A percentile compares a stretch with the other conserved stretches of the same genome.
These are phyloP conservation scores for Globisporangium spinosum DNA, from an alignment of 352 stramenopile genomes.

Conservation along the genomic window DNA sequence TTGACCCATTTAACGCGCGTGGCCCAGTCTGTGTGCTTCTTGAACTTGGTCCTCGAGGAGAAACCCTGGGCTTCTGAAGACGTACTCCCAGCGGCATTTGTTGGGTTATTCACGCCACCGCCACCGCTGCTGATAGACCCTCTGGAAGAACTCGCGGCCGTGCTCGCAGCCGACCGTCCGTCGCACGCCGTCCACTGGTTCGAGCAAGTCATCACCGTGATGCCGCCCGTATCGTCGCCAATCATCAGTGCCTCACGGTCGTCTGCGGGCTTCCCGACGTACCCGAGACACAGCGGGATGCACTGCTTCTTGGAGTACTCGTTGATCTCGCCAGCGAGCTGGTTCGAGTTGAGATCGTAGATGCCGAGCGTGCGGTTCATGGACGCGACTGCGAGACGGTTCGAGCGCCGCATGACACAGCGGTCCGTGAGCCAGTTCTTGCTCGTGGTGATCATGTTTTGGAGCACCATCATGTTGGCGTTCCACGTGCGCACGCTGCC, in stretches of 20 bases:
- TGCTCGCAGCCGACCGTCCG: conserved; percentile 41
- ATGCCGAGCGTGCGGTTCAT: conserved; percentile 77
- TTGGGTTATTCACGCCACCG: conserved; percentile 14
- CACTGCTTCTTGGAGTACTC: conserved; percentile 77
- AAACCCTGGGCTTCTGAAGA: conserved; percentile 63
- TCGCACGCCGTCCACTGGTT: conserved; percentile 68
- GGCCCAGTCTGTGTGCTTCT: conserved; percentile 83
- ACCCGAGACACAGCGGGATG: conserved; percentile 77
- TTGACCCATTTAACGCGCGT: conserved; percentile 83
- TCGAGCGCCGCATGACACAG: conserved; percentile 76
- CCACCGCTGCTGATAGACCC: conserved; percentile 7
- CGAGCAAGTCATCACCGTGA: conserved; percentile 71
- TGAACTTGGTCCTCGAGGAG: conserved; percentile 63
- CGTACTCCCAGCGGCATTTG: conserved; percentile 41
- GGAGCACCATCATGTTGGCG: conserved; percentile 55
- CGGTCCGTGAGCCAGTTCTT: conserved; percentile 81
- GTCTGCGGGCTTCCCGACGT: conserved; percentile 71
- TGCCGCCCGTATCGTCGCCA: conserved; percentile 69
- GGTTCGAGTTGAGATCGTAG: conserved; percentile 66
- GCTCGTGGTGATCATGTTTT: conserved; percentile 55
- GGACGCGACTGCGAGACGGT: conserved; percentile 72
- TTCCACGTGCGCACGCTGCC: conserved; percentile 75
- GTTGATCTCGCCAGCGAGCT: conserved; percentile 67
- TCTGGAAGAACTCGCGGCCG: conserved; percentile 5
- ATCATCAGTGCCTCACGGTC: conserved; percentile 72